A percentile compares a stretch with the other conserved stretches of the same genome.
Conservation (phyloP, 2,329 filamentous ascomycete species). For the Colletotrichum sansevieriae region DNA sequence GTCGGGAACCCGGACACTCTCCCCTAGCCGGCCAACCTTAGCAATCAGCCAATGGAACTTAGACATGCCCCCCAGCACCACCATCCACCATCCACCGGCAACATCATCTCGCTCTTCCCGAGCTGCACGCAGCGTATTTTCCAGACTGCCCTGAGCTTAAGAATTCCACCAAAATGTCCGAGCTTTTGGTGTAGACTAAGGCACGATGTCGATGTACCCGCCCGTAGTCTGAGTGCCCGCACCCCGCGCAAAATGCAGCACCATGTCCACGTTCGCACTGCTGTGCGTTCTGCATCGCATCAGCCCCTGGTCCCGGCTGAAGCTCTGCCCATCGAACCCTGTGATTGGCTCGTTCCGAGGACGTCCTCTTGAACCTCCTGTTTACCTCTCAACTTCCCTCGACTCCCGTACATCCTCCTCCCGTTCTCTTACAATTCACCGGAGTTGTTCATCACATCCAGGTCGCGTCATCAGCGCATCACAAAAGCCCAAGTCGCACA, state of each 20-base stretch:
- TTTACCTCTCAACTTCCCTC: constrained; percentile 41
- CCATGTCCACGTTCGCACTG: neutral
- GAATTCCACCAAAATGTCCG: constrained; percentile 13
- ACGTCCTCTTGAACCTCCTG: constrained; percentile 39
- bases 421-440: constrained; percentile 30
- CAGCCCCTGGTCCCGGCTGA: constrained; percentile 42
- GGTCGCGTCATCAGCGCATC: constrained; percentile 37
- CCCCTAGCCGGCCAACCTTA: no score
- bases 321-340: constrained; percentile 37
- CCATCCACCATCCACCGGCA: neutral
- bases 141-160: constrained; percentile 15
- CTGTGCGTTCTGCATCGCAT: constrained; percentile 39
- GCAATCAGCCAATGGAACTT: neutral
- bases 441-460: constrained; percentile 23
- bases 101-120: neutral
- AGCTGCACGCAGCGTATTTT: constrained; percentile 10
- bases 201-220: neutral
- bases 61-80: neutral
- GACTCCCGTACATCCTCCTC: constrained; percentile 33
- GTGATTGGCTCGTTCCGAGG: constrained; percentile 39
- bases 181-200: constrained; percentile 6
- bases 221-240: constrained; percentile 21
- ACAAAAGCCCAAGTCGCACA: constrained; percentile 19
- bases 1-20: constrained; percentile 16
- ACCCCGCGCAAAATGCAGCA: constrained; percentile 35